Conservation (phyloP, 2,329 filamentous ascomycete species). For the Ophiocordyceps camponoti-rufipedis region DNA sequence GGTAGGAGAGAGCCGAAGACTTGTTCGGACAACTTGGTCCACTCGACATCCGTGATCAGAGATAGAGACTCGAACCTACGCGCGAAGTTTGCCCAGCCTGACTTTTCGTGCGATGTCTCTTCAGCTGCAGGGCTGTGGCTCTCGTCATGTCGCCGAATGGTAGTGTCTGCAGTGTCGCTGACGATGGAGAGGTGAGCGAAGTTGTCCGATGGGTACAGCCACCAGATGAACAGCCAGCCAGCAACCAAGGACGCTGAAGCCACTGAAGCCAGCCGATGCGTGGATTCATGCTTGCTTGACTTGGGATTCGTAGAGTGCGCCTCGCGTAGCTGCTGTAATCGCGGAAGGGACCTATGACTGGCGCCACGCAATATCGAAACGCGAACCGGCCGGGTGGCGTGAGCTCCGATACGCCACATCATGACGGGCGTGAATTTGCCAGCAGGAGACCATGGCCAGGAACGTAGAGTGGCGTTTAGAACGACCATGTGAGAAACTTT, state of each 20-base stretch:
- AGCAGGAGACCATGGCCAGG: background rate
- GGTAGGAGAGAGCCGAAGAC: conserved; percentile 60
- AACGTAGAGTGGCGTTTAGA: background rate
- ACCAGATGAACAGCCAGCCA: conserved; percentile 21
- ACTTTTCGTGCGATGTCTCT: conserved; percentile 10
- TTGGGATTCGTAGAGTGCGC: background rate
- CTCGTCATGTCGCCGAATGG: conserved; percentile 3
- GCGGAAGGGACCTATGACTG: background rate
- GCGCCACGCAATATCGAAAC: conserved; percentile 1
- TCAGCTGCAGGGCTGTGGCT: conserved; percentile 4
- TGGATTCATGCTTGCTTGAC: too few species aligned
- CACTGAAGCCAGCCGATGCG: background rate
- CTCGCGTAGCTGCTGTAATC: too few species aligned
- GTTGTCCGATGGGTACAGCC: conserved; percentile 24
- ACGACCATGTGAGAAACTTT: too few species aligned
- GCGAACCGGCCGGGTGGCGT: background rate
- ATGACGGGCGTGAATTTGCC: background rate
- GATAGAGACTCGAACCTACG: conserved; percentile 34
- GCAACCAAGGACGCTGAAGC: conserved; percentile 12
- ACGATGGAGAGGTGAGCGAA: conserved; percentile 17
- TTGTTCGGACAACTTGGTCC: conserved; percentile 33
- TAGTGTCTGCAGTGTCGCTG: conserved; percentile 4
- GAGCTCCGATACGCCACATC: background rate
- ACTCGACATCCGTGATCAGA: conserved; percentile 33
- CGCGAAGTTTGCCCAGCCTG: conserved; percentile 30